A percentile compares a stretch with the other conserved stretches of the same genome.
Evolutionary conservation across 768 basidiomycete species (phyloP).

Genomic region (Botryobasidium botryosum): DNA sequence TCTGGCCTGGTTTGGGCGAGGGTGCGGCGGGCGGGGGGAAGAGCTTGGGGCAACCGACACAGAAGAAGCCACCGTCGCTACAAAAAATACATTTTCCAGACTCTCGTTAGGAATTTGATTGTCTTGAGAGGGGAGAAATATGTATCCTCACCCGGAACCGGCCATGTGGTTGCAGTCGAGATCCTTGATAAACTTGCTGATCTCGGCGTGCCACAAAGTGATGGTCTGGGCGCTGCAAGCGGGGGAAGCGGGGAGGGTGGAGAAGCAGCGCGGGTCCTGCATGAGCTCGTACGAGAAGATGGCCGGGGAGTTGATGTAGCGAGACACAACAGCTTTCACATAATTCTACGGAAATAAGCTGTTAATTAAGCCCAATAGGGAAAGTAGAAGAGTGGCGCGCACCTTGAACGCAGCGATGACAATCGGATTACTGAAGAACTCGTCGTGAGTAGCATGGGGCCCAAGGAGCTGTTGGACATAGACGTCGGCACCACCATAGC

Average conservation of each 20-base stretch:
- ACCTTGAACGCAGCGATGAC: conserved; percentile 6
- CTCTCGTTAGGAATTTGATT: too few species aligned
- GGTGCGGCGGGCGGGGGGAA: conserved; percentile 28
- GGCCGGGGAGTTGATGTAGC: background rate
- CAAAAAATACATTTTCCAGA: too few species aligned
- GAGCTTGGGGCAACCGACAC: conserved; percentile 29
- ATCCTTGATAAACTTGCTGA: conserved; percentile 29
- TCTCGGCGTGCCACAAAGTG: conserved; percentile 36
- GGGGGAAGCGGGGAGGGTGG: background rate
- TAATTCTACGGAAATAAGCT: conserved; percentile 1
- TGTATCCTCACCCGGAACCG: too few species aligned
- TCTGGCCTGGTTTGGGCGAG: conserved; percentile 20
- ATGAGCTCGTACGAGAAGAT: conserved; percentile 11
- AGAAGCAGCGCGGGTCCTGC: conserved; percentile 9
- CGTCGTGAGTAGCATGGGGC: conserved; percentile 5
- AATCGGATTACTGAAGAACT: conserved; percentile 9
- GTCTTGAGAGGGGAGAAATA: too few species aligned
- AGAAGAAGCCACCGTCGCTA: conserved; percentile 48
- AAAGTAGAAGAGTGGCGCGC: background rate
- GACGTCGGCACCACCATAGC: conserved; percentile 8
- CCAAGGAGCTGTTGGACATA: conserved; percentile 9
- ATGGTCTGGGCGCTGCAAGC: conserved; percentile 34
- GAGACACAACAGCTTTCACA: conserved; percentile 2
- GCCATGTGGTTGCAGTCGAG: conserved; percentile 49
- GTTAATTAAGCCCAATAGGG: background rate